Percentiles rank a stretch among this genome's conserved stretches.
Conservation (phyloP, 768 basidiomycete genomes). For the Serendipita indica region DNA sequence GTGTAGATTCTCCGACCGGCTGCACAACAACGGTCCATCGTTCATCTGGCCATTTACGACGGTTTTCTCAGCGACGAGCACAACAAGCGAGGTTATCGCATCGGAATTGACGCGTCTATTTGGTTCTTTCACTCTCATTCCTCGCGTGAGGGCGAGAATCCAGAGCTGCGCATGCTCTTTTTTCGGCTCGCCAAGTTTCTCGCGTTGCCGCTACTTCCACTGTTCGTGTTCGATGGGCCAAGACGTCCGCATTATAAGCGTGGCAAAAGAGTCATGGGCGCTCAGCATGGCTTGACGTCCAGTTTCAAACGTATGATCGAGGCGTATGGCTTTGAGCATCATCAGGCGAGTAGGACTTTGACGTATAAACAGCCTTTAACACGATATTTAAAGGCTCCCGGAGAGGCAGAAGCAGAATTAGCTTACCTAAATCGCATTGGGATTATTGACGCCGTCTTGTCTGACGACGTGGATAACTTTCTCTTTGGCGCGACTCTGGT, state of each 20-base stretch:
- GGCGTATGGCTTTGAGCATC: slow-evolving; percentile 31
- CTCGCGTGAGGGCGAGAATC: slow-evolving; percentile 52
- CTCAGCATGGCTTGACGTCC: slow-evolving; percentile 15
- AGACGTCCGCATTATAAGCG: slow-evolving; percentile 65
- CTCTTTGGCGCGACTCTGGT: slow-evolving; percentile 75
- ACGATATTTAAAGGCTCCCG: slow-evolving; percentile 38
- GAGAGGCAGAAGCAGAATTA: slow-evolving; percentile 89
- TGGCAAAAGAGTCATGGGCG: slow-evolving; percentile 26
- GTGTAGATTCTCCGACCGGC: slow-evolving; percentile 50
- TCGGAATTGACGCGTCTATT: slow-evolving; percentile 66
- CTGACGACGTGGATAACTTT: slow-evolving; percentile 89
- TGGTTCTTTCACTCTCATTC: slow-evolving; percentile 28
- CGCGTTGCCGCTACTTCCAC: slow-evolving; percentile 59
- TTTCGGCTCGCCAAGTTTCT: slow-evolving; percentile 69
- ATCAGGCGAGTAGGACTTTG: slow-evolving; percentile 24
- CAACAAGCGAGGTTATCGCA: slow-evolving; percentile 53
- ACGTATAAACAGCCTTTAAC: background rate
- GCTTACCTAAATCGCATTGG: slow-evolving; percentile 73
- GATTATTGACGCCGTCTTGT: slow-evolving; percentile 73
- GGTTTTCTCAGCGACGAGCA: slow-evolving; percentile 56
- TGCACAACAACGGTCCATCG: slow-evolving; percentile 55
- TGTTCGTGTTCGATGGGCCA: slow-evolving; percentile 89
- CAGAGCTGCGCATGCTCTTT: slow-evolving; percentile 68
- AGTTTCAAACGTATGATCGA: slow-evolving; percentile 25
- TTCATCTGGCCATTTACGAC: slow-evolving; percentile 56